These are phyloP conservation scores for Punica granatum DNA, from an alignment of 345 rosid species.

Conservation along the genomic window DNA sequence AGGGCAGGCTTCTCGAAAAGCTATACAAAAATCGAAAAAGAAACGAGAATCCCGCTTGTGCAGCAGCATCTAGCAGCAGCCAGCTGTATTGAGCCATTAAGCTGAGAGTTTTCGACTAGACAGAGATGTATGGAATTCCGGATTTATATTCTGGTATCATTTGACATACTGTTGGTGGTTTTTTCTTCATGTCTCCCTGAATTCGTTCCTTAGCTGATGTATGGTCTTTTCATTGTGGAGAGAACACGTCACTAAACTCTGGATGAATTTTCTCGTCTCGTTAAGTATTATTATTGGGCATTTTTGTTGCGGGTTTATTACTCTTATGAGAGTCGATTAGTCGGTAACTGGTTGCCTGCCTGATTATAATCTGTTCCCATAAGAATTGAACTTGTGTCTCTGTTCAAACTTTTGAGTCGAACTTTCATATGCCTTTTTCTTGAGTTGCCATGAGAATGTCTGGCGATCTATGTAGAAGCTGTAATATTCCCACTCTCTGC, in stretches of 20 bases:
- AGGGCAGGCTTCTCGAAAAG: conserved; percentile 29
- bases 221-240: neutral
- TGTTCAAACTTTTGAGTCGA: too few species aligned
- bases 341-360: too few species aligned
- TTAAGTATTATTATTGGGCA: neutral
- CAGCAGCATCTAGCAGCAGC: conserved; percentile 1
- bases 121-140: neutral
- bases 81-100: conserved; percentile 4
- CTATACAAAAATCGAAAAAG: conserved; percentile 16
- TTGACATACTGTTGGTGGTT: neutral
- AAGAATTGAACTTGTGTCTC: too few species aligned
- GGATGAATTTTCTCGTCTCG: neutral
- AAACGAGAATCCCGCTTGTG: neutral
- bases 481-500: too few species aligned
- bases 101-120: neutral
- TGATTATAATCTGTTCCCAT: too few species aligned
- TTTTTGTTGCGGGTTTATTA: neutral
- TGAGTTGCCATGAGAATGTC: too few species aligned
- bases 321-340: neutral
- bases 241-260: neutral
- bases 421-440: too few species aligned
- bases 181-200: neutral
- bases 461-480: too few species aligned
- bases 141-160: neutral
- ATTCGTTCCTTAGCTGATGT: too few species aligned